Base-by-base conservation (phyloP, 345 rosid genomes). In the Isatis tinctoria region DNA sequence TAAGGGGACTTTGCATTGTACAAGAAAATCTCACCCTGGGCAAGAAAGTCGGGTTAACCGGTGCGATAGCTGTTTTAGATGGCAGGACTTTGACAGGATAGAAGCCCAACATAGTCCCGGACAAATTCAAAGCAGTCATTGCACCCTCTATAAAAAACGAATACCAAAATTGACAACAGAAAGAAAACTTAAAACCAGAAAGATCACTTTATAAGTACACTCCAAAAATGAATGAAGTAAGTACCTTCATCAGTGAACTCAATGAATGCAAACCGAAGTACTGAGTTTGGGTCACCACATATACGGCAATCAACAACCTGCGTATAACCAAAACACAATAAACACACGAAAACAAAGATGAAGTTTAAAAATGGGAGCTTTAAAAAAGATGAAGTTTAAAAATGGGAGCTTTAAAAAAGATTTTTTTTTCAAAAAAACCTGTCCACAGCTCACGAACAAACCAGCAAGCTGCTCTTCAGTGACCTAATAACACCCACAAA, bases 401-500 rank as follows among this genome's bases (percentile, higher is more conserved):
- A 26, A 48, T 41, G 40, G 18, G 59, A 56, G 65, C 18, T 28
- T 57, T 30, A 72, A 22, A 57, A 44, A 70, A 47, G 81, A 77
- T 58, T n/a, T n/a, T 14, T 11, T 56, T 52, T 10, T 40, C 4
- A 0, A 13, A 92, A 92, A 28, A 67, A 93, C 98, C 96, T 93
- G 97, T 26, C 98, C 97, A 81, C 96, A 89, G 64, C 48, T 45
- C 9, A 93, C 80, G 80, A 93, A 93, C 53, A 93, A 82, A 77
- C 89, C 89, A 48, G 96, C 98, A 77, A 93, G 98, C 85, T 93
- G 98, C 83, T 93, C 98, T 81, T 93, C 98, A 37, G 98, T 93
- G 71, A 93, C 97, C 98, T 93, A 62, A 8, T 65, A 53, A 52
- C 16, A 11, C n/a, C 30, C 57, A 52, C 63, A 74, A 48, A 43